Evolutionary conservation across 805 yeast genomes (phyloP), one percentile per base, ranked within the genome.

Genomic region (Wickerhamomyces ciferrii): DNA sequence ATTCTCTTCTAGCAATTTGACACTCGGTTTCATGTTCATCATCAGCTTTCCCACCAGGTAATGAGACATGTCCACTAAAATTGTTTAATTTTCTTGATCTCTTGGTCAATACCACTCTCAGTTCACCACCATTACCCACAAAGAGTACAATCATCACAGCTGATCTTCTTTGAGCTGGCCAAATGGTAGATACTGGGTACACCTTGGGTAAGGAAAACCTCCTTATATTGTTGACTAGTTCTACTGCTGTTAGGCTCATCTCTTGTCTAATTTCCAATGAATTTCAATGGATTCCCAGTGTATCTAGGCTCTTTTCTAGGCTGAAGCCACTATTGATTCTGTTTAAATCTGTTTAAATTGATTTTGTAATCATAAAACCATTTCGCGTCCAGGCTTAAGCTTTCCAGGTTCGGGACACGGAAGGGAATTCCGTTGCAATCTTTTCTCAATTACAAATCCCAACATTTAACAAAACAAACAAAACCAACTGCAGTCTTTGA

Each of bases 41-140:
- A 62, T 91, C 97, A 5, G 96, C 90, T 59, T 84, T 87, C 9
- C 97, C 98, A 2, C 98, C 98, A 4, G 98, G 98, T 9, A 91
- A 70, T 2, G 97, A 88, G 6, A 87, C 86, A 62, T 91, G 96
- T 5, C 97, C 97, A 0, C 94, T 85, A 66, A 90, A 91, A 44
- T 78, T 78, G 42, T 81, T 71, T 55, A 92, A 70, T 34, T 74
- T 70, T 42, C 84, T 71, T 3, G 95, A 81, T 50, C 98, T 66
- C 54, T 85, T 82, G 1, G 97, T 91, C 43, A 91, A 65, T 4
- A 91, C 70, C 29, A 88, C 95, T 39, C 92, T 66, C 18, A 90
- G 65, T 53, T 89, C 95, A 2, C 92, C 92, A 39, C 70, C 63
- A n/a, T 68, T 68, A 5, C 95, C 95, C 9, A 81, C 60, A 54